These are phyloP conservation scores for Urtica urens DNA, from an alignment of 306 rosid species.

Conservation along the genomic window DNA sequence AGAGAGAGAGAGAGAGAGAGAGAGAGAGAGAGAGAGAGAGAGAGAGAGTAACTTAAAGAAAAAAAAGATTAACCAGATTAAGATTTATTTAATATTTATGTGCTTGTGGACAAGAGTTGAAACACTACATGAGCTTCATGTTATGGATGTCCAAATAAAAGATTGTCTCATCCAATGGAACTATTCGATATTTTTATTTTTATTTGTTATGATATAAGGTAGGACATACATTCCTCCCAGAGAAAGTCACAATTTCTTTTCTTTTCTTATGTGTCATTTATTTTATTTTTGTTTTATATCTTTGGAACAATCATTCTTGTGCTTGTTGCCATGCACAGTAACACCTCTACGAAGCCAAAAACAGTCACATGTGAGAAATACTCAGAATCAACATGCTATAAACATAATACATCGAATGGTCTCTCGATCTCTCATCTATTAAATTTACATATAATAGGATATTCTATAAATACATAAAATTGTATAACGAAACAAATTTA, in stretches of 20 bases:
- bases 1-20: no score
- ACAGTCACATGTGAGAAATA: not conserved
- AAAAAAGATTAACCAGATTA: no score
- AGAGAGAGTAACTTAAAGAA: no score
- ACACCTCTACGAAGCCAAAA: constrained; percentile 2
- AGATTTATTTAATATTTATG: no score
- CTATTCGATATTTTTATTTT: not conserved
- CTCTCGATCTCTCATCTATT: no score
- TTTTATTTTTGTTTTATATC: not conserved
- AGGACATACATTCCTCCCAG: constrained; percentile 5
- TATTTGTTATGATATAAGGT: constrained; percentile 7
- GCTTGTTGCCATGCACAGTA: constrained; percentile 1
- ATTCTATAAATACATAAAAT: no score
- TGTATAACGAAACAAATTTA: no score
- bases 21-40: no score
- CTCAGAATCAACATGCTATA: not conserved
- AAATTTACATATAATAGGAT: no score
- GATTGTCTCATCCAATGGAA: constrained; percentile 7
- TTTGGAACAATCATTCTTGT: not conserved
- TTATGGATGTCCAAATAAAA: not conserved
- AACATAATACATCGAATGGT: no score
- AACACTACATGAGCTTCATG: constrained; percentile 19
- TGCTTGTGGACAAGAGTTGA: constrained; percentile 7
- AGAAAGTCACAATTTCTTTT: not conserved
- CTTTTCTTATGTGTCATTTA: not conserved